A percentile compares a stretch with the other conserved stretches of the same genome.
These are phyloP conservation scores for Malania oleifera DNA, from an alignment of 164 flowering plant species.

Conservation along the genomic window DNA sequence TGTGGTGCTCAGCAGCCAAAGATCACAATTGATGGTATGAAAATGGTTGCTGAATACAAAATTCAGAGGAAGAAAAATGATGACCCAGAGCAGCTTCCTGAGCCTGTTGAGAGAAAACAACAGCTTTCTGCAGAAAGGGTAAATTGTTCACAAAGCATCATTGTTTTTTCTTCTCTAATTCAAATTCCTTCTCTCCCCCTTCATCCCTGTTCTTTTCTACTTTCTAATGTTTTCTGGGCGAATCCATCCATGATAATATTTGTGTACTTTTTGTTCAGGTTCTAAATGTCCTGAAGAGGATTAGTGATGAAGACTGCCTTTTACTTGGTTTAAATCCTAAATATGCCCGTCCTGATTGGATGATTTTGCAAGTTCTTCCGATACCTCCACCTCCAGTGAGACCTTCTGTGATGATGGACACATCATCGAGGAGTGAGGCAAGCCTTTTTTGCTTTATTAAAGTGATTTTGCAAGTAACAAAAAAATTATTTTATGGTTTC, in stretches of 20 bases:
- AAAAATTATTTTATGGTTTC: too few species aligned
- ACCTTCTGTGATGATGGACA: slow-evolving; percentile 99
- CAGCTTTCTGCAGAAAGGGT: slow-evolving; percentile 93
- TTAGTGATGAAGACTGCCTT: slow-evolving; percentile 87
- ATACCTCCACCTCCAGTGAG: slow-evolving; percentile 99
- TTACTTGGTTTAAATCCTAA: slow-evolving; percentile 81
- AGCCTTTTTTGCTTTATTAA: slow-evolving; percentile 15
- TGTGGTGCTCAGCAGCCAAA: slow-evolving; percentile 99
- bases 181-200: neutral
- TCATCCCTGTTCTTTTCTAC: too few species aligned
- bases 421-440: slow-evolving; percentile 97
- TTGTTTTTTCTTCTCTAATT: neutral
- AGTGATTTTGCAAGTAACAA: too few species aligned
- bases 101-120: slow-evolving; percentile 97
- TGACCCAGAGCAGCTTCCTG: slow-evolving; percentile 93
- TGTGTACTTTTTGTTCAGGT: slow-evolving; percentile 44
- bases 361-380: slow-evolving; percentile 97
- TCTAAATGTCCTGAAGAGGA: slow-evolving; percentile 79
- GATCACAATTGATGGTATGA: slow-evolving; percentile 93
- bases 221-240: neutral
- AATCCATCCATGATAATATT: neutral
- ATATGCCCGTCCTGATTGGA: slow-evolving; percentile 99
- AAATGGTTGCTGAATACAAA: slow-evolving; percentile 97
- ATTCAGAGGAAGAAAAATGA: slow-evolving; percentile 79
- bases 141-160: slow-evolving; percentile 4